Conservation (phyloP, 1,284 basidiomycete genomes). For the Marasmius tenuissimus region DNA sequence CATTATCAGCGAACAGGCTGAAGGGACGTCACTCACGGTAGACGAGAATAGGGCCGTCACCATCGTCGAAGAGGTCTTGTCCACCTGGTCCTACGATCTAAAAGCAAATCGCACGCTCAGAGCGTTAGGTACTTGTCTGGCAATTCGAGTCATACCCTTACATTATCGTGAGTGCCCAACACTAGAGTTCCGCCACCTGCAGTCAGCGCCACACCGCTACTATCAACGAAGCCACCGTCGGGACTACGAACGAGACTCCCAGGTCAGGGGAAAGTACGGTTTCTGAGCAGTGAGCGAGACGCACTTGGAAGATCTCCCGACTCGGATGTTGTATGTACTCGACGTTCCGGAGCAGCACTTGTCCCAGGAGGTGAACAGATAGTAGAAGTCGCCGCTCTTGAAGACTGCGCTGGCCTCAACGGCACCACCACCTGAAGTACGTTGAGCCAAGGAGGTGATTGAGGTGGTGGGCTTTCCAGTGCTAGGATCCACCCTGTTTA, state of each 20-base stretch:
- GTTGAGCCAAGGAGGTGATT: conserved; percentile 44
- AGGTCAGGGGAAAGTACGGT: background rate
- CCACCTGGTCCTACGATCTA: conserved; percentile 51
- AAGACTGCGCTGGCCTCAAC: conserved; percentile 50
- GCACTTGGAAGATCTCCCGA: conserved; percentile 48
- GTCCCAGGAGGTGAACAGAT: conserved; percentile 61
- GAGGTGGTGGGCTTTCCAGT: conserved; percentile 43
- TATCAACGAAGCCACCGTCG: conserved; percentile 48
- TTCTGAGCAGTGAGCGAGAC: conserved; percentile 7
- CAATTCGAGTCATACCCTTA: conserved; percentile 17
- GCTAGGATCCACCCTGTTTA: conserved; percentile 30
- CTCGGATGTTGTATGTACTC: conserved; percentile 61
- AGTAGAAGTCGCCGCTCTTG: conserved; percentile 47
- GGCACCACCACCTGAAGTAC: conserved; percentile 40
- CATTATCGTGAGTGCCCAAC: conserved; percentile 44
- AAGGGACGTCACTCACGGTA: conserved; percentile 35
- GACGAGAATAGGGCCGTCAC: conserved; percentile 38
- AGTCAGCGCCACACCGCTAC: conserved; percentile 43
- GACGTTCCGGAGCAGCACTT: conserved; percentile 50
- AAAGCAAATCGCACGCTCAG: background rate
- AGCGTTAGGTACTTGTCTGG: background rate
- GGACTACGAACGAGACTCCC: conserved; percentile 17
- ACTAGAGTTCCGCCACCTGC: conserved; percentile 55
- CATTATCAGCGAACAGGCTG: conserved; percentile 22
- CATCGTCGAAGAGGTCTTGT: conserved; percentile 36